A percentile compares a stretch with the other conserved stretches of the same genome.
phyloP scores from a whole-genome alignment of 345 rosid genomes.

The Microthlaspi erraticum region DNA sequence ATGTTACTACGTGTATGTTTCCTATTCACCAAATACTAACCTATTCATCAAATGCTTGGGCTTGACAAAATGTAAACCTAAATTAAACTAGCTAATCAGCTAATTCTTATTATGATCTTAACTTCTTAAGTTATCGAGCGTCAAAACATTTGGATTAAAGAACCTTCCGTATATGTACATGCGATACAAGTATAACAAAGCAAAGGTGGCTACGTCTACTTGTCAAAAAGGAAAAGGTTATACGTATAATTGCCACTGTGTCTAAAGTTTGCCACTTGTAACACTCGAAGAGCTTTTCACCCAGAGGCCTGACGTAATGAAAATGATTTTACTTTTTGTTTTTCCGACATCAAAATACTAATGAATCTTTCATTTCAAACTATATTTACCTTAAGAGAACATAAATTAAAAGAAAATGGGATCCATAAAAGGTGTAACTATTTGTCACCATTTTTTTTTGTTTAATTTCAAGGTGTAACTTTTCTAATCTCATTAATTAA shows the following conservation, averaged over 20 bases:
- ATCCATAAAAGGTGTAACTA: neutral
- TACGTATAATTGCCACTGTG: slow-evolving; percentile 35
- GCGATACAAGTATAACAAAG: slow-evolving; percentile 1
- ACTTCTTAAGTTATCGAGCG: slow-evolving; percentile 12
- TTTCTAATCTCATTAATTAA: no score
- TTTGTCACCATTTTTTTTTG: neutral
- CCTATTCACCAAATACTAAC: no score
- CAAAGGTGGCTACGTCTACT: slow-evolving; percentile 23
- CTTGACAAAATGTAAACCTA: neutral
- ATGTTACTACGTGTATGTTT: no score
- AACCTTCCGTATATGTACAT: neutral
- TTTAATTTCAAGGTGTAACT: no score
- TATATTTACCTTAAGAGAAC: neutral
- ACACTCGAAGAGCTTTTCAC: slow-evolving; percentile 27
- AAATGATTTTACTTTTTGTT: slow-evolving; percentile 16
- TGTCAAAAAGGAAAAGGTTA: slow-evolving; percentile 1
- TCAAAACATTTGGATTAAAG: neutral
- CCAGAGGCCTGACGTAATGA: slow-evolving; percentile 34
- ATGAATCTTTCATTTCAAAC: slow-evolving; percentile 7
- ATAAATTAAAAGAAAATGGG: slow-evolving; percentile 5
- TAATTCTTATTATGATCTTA: slow-evolving; percentile 9
- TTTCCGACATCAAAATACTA: neutral
- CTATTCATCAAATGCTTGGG: neutral
- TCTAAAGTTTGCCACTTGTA: slow-evolving; percentile 45
- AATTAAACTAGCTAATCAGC: neutral